These are phyloP conservation scores for Lactarius psammicola DNA, from an alignment of 768 basidiomycete genomes.

Conservation along the genomic window DNA sequence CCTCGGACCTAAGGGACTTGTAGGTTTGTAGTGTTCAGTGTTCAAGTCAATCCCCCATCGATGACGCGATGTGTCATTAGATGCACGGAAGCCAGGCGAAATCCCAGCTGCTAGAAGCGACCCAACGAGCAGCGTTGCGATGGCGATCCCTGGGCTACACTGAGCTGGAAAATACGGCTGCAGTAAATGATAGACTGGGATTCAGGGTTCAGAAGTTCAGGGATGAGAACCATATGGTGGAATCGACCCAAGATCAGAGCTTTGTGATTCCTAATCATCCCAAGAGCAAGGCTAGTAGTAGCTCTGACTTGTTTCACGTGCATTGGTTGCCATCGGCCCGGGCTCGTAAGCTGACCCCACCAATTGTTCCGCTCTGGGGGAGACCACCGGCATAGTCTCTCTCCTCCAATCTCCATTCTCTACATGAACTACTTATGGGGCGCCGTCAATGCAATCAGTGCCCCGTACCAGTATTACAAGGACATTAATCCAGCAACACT, in stretches of 20 bases:
- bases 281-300: too few relatives aligned
- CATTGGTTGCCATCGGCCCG: neutral
- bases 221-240: neutral
- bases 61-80: neutral
- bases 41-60: neutral
- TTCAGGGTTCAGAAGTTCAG: neutral
- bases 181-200: too few relatives aligned
- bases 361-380: neutral
- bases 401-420: neutral
- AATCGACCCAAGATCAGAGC: neutral
- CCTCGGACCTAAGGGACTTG: too few relatives aligned
- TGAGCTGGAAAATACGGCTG: neutral
- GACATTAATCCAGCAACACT: slow-evolving; percentile 96
- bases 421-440: slow-evolving; percentile 86
- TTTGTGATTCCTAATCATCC: neutral
- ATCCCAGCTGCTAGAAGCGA: neutral
- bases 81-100: neutral
- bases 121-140: slow-evolving; percentile 6
- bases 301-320: neutral
- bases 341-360: neutral
- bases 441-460: slow-evolving; percentile 80
- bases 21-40: neutral
- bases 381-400: neutral
- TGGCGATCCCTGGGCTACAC: neutral
- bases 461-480: slow-evolving; percentile 87